phyloP scores from a whole-genome alignment of 176 grass and related monocot genomes.

The Coix lacrymajobi region DNA sequence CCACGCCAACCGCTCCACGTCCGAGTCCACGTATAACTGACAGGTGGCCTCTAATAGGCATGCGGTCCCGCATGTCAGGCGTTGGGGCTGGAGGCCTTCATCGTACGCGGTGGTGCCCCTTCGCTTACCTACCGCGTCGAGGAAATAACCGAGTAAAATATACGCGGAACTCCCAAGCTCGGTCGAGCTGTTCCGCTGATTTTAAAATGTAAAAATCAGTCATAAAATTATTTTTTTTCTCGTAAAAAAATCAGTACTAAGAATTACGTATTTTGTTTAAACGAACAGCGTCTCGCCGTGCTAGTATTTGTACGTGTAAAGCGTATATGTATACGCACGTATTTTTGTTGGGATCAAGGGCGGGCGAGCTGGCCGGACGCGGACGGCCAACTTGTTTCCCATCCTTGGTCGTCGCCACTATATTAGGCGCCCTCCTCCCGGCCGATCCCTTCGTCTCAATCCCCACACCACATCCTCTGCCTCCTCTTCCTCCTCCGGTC shows the following conservation, averaged over 20 bases:
- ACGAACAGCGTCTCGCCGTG: too few relatives aligned
- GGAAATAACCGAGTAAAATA: neutral
- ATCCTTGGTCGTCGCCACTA: conserved; percentile 26
- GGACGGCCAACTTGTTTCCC: conserved; percentile 23
- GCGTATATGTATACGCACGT: neutral
- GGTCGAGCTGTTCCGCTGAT: too few relatives aligned
- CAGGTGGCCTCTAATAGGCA: accelerated
- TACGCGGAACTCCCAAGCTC: conserved; percentile 31
- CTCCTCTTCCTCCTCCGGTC: neutral
- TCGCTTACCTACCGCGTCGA: neutral
- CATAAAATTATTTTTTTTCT: too few relatives aligned
- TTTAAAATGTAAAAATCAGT: too few relatives aligned
- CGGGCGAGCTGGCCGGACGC: neutral
- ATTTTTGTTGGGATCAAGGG: neutral
- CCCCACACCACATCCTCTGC: neutral
- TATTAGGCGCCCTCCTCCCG: conserved; percentile 25
- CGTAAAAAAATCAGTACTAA: too few relatives aligned
- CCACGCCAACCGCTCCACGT: neutral
- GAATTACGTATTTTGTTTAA: too few relatives aligned
- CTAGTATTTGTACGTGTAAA: neutral
- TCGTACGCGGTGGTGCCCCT: neutral
- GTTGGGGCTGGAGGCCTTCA: accelerated
- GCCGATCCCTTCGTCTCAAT: conserved; percentile 17
- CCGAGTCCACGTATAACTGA: accelerated
- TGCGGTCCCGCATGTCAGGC: neutral